Conservation (phyloP, 2,329 filamentous ascomycete genomes). For the Aureobasidium mangrovei region DNA sequence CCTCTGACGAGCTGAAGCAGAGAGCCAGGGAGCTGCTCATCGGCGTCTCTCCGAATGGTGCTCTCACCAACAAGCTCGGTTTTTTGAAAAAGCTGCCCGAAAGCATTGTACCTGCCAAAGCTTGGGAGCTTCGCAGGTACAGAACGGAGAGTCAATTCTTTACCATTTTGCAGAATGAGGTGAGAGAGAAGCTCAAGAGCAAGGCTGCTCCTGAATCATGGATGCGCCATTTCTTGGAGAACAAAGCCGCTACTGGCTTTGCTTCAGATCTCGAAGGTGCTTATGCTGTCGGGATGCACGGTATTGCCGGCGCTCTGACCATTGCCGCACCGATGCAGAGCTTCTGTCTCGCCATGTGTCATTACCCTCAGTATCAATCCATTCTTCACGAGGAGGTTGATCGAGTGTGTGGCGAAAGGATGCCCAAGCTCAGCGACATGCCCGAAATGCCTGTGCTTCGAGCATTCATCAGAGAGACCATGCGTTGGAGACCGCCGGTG, state of each 20-base stretch:
- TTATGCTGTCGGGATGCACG: constrained; percentile 40
- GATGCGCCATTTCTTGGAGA: constrained; percentile 37
- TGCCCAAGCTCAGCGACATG: constrained; percentile 45
- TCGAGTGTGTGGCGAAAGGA: constrained; percentile 44
- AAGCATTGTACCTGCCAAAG: constrained; percentile 34
- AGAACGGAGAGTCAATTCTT: constrained; percentile 37
- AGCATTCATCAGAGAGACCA: constrained; percentile 49
- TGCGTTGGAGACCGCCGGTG: constrained; percentile 50
- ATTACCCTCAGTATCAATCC: constrained; percentile 36
- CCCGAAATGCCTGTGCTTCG: constrained; percentile 44
- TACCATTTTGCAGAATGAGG: constrained; percentile 35
- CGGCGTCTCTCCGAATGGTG: constrained; percentile 38
- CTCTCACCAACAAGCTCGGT: constrained; percentile 37
- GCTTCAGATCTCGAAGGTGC: constrained; percentile 36
- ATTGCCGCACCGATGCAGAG: constrained; percentile 40
- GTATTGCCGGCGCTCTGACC: constrained; percentile 38
- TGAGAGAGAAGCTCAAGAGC: constrained; percentile 30
- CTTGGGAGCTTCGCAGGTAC: constrained; percentile 37
- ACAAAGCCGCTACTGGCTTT: constrained; percentile 33
- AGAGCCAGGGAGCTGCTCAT: constrained; percentile 38
- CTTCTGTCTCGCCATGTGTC: constrained; percentile 39
- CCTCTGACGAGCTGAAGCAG: constrained; percentile 39
- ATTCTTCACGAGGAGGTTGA: constrained; percentile 49
- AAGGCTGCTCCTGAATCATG: constrained; percentile 27
- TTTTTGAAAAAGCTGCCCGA: constrained; percentile 39